Conservation (phyloP, 129 eudicot species). For the Lactuca saligna region DNA sequence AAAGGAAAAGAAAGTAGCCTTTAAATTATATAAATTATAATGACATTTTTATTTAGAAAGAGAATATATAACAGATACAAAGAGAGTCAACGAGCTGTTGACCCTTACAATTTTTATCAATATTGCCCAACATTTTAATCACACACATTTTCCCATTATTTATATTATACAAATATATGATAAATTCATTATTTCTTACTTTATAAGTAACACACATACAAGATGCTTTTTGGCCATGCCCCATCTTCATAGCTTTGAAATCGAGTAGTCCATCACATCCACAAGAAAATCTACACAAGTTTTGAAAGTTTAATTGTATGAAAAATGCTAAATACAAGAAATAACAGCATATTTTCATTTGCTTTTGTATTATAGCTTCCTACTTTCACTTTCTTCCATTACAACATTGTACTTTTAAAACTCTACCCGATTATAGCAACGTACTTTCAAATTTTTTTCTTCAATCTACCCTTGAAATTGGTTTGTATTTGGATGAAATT, state of each 20-base stretch:
- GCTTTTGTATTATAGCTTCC: neutral
- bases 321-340: neutral
- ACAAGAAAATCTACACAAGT: conserved; percentile 40
- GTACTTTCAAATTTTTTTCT: neutral
- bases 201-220: conserved; percentile 25
- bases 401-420: no score
- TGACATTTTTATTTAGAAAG: neutral
- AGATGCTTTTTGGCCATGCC: neutral
- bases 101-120: conserved; percentile 28
- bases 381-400: no score
- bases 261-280: conserved; percentile 49
- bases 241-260: conserved; percentile 46
- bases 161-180: conserved; percentile 15
- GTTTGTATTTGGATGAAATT: neutral
- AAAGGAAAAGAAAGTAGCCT: neutral
- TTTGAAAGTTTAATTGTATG: neutral
- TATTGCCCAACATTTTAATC: conserved; percentile 12
- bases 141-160: conserved; percentile 21
- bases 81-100: conserved; percentile 59
- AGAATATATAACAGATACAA: neutral
- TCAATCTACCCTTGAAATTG: neutral
- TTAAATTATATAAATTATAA: neutral
- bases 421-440: neutral
- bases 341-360: no score
- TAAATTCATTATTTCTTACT: conserved; percentile 26